phyloP scores from a whole-genome alignment of 2,329 filamentous ascomycete genomes.

The Penicillium griseofulvum region DNA sequence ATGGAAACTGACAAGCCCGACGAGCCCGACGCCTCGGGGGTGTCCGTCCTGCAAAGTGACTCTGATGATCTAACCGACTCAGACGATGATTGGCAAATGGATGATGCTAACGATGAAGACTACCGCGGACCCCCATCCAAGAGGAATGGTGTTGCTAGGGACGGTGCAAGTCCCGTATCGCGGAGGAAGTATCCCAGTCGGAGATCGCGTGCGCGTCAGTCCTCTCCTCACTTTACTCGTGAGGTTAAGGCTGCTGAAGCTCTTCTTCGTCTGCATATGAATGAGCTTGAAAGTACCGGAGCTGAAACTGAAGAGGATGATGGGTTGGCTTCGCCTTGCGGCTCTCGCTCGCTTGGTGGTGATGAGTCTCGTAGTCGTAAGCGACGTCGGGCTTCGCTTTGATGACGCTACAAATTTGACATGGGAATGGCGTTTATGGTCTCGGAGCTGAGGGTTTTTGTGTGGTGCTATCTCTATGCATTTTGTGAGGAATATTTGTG shows the following conservation, averaged over 20 bases:
- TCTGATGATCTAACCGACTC: constrained; percentile 10
- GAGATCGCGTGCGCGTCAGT: neutral
- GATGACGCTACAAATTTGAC: neutral
- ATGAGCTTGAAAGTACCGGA: constrained; percentile 21
- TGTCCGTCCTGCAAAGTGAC: neutral
- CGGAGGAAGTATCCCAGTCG: constrained; percentile 9
- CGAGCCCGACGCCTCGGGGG: neutral
- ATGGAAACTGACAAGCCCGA: neutral
- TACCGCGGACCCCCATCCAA: constrained; percentile 7
- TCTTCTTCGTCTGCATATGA: constrained; percentile 36
- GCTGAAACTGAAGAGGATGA: constrained; percentile 14
- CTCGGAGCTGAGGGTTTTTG: neutral
- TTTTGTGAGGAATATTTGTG: neutral
- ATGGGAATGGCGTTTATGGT: neutral
- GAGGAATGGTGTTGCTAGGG: neutral
- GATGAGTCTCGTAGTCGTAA: constrained; percentile 5
- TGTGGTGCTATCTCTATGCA: neutral
- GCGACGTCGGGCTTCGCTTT: constrained; percentile 19
- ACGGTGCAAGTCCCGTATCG: neutral
- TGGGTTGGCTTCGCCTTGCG: neutral
- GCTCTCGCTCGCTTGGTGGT: neutral
- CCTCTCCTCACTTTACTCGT: constrained; percentile 23
- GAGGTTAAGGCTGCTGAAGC: constrained; percentile 41
- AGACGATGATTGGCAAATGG: constrained; percentile 11
- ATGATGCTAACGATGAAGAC: constrained; percentile 23